Evolutionary conservation across 2,329 filamentous ascomycete genomes (phyloP).

Genomic region (Exophiala sideris): DNA sequence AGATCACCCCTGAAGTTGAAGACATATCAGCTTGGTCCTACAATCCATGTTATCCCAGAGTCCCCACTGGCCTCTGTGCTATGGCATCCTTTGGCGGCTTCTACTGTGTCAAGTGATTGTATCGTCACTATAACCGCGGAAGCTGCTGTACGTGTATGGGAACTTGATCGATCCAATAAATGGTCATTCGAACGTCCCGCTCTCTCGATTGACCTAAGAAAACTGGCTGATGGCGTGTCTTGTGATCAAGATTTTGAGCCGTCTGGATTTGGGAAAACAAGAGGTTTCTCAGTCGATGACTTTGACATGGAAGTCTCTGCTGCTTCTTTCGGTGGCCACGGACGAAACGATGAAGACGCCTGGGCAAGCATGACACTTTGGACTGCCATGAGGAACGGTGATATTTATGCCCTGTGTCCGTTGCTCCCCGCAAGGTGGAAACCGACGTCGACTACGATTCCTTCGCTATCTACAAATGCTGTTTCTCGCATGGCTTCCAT

Average conservation of each 20-base stretch:
- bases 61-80: constrained; percentile 74
- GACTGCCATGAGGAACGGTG: constrained; percentile 91
- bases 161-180: constrained; percentile 76
- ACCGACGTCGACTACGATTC: constrained; percentile 69
- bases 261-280: constrained; percentile 68
- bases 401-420: constrained; percentile 90
- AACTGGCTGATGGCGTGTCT: constrained; percentile 78
- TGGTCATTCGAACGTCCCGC: constrained; percentile 84
- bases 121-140: constrained; percentile 86
- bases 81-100: constrained; percentile 87
- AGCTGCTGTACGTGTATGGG: constrained; percentile 86
- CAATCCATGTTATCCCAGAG: constrained; percentile 83
- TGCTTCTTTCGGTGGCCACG: constrained; percentile 77
- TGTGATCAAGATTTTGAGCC: constrained; percentile 80
- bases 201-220: constrained; percentile 81
- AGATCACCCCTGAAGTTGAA: constrained; percentile 70
- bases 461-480: constrained; percentile 77
- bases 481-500: constrained; percentile 62
- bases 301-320: constrained; percentile 93
- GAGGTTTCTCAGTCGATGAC: constrained; percentile 80
- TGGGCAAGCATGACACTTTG: constrained; percentile 97
- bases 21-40: constrained; percentile 87
- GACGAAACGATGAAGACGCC: constrained; percentile 56
- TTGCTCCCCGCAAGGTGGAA: constrained; percentile 85
- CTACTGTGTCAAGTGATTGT: constrained; percentile 62